Conservation (phyloP, 768 basidiomycete species). For the Mrakia gelida region DNA sequence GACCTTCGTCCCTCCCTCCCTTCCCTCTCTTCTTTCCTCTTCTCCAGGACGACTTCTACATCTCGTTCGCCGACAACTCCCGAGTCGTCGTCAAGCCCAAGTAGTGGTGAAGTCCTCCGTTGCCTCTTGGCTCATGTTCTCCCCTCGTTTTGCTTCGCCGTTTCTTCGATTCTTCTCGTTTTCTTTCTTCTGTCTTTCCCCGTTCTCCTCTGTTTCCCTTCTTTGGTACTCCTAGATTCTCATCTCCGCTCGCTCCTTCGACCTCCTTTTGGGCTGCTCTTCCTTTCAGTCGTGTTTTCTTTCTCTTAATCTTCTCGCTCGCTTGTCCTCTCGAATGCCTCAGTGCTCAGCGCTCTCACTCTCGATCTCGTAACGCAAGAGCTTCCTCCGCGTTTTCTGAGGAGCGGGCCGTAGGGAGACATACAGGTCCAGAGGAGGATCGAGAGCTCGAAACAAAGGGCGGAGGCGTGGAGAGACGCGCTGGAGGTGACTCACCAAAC, state of each 20-base stretch:
- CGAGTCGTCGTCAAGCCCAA: slow-evolving; percentile 39
- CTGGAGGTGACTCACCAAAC: too few species aligned
- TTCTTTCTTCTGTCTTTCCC: not conserved
- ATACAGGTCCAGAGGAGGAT: too few species aligned
- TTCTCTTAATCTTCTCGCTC: not conserved
- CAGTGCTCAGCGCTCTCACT: not conserved
- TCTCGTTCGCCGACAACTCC: slow-evolving; percentile 59
- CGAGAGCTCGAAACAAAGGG: too few species aligned
- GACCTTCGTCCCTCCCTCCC: not conserved
- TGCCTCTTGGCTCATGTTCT: not conserved
- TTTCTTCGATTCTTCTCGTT: not conserved
- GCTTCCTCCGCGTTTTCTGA: too few species aligned
- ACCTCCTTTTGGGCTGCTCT: not conserved
- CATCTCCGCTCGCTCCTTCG: slow-evolving; percentile 2
- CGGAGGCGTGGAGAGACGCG: too few species aligned
- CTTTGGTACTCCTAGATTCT: not conserved
- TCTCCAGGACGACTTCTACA: slow-evolving; percentile 57
- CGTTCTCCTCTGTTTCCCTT: not conserved
- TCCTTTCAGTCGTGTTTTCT: not conserved
- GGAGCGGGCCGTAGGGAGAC: too few species aligned
- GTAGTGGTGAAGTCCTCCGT: not conserved
- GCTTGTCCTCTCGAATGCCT: too few species aligned
- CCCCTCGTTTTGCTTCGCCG: not conserved
- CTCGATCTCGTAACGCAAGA: too few species aligned
- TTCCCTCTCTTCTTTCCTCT: not conserved